Evolutionary conservation across 78 protist species (phyloP).

Genomic region (Dictyostelium purpureum): DNA sequence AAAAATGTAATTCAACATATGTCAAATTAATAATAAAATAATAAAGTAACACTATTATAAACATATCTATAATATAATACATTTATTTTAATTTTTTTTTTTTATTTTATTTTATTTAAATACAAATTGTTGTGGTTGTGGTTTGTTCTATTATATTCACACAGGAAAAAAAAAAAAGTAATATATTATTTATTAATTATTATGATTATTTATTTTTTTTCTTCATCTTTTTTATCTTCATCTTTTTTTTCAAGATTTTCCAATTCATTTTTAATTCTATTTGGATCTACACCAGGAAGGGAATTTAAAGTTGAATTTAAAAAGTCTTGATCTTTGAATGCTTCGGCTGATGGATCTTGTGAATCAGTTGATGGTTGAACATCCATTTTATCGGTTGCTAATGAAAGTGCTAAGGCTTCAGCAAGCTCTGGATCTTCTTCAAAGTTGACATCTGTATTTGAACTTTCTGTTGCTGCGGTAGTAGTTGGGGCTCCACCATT

Average conservation of each 20-base stretch:
- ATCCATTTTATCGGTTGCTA: slow-evolving; percentile 49
- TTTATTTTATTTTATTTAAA: neutral
- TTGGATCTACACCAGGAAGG: slow-evolving; percentile 85
- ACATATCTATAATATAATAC: neutral
- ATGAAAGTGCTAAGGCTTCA: slow-evolving; percentile 83
- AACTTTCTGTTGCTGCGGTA: neutral
- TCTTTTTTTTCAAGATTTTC: slow-evolving; percentile 46
- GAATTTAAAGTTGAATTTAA: slow-evolving; percentile 51
- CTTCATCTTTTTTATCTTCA: slow-evolving; percentile 62
- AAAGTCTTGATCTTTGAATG: slow-evolving; percentile 71
- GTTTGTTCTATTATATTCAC: too few species aligned
- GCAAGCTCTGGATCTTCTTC: slow-evolving; percentile 82
- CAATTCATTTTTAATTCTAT: slow-evolving; percentile 69
- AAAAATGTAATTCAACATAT: neutral
- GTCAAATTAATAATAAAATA: neutral
- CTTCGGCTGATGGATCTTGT: neutral
- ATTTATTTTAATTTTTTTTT: neutral
- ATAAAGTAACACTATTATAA: neutral
- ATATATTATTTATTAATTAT: neutral
- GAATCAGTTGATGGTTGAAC: slow-evolving; percentile 1
- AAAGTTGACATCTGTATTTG: slow-evolving; percentile 17
- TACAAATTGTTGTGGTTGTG: neutral
- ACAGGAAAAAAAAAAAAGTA: too few species aligned
- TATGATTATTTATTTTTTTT: slow-evolving; percentile 14
- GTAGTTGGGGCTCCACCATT: slow-evolving; percentile 37